Conservation (phyloP, 495 filamentous ascomycete genomes). For the Neurospora sp. region DNA sequence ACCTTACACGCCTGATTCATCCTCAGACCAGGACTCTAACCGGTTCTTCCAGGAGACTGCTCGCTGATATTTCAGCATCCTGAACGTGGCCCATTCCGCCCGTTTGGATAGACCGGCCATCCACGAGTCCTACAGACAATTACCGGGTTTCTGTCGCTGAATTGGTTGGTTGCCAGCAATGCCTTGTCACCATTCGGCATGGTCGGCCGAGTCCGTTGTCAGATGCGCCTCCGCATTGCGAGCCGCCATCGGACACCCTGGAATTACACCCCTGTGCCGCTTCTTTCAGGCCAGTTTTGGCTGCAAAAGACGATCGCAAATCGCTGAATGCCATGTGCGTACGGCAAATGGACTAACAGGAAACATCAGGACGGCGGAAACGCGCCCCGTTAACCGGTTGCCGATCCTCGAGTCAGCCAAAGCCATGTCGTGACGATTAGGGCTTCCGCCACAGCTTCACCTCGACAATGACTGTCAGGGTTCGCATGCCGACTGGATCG, state of each 20-base stretch:
- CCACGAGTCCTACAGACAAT: not conserved
- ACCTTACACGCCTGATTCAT: not conserved
- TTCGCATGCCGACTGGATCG: slow-evolving; percentile 1
- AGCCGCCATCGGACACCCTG: not conserved
- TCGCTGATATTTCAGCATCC: not conserved
- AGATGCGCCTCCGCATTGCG: not conserved
- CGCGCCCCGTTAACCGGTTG: not conserved
- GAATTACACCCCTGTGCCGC: not conserved
- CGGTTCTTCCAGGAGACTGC: not conserved
- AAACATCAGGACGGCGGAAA: not conserved
- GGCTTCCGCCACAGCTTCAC: slow-evolving; percentile 9
- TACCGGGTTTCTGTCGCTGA: not conserved
- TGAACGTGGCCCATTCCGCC: not conserved
- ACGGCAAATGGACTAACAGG: not conserved
- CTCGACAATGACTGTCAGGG: slow-evolving; percentile 7
- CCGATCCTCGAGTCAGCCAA: not conserved
- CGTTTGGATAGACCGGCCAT: not conserved
- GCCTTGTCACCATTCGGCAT: not conserved
- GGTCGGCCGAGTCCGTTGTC: not conserved
- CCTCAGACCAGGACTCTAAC: not conserved
- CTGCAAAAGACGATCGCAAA: not conserved
- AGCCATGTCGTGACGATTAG: not conserved
- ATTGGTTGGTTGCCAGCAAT: not conserved
- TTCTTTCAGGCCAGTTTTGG: not conserved
- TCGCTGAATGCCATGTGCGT: not conserved